Base-by-base conservation (phyloP, 179 eudicot species). In the Beta macrorhiza region DNA sequence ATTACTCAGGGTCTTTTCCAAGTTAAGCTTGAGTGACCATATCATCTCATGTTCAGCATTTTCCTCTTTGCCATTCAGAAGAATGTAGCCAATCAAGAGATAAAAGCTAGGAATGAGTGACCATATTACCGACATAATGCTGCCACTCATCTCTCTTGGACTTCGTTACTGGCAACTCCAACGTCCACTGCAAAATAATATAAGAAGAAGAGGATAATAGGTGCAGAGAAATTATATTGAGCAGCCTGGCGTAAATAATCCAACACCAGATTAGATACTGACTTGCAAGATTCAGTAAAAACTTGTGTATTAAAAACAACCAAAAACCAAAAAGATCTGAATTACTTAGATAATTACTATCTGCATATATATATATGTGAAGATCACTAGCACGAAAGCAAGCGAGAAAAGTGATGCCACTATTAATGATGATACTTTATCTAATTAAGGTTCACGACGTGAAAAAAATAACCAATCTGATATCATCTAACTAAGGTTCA, bases 131-230 rank as follows among this genome's bases (percentile, higher is more conserved):
- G 72, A 80, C 80, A 53, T 70, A 69, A 68, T 72, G 86, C 78
- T 67, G 86, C 87, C 91, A 88, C 89, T 93, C 91, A 75, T 93
- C 92, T 25, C 32, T 67, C 81, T 84, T 89, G 42, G 84, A 75
- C 80, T 88, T 81, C 58, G 91, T 91, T 63, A 94, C 84, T 19
- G 88, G 90, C 53, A 93, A 76, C 83, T 94, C 97, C 90, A 93
- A 65, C 56, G 98, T 91, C 82, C 93, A 85, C 98, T 93, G 88
- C 57, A 78, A 62, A 74, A 78, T 29, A 45, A 56, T 47, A 64
- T 47, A 10, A 29, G 20, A 55, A 74, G 47, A 49, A 49, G 74
- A 12, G 76, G 53, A 14, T 4, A 53, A 51, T 29, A 1, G 8
- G 56, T 63, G 4, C 14, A 5, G 58, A 70, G 0, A 49, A 22